Evolutionary conservation across 257 asterid genomes (phyloP).

Genomic region (Knoxia roxburghii): DNA sequence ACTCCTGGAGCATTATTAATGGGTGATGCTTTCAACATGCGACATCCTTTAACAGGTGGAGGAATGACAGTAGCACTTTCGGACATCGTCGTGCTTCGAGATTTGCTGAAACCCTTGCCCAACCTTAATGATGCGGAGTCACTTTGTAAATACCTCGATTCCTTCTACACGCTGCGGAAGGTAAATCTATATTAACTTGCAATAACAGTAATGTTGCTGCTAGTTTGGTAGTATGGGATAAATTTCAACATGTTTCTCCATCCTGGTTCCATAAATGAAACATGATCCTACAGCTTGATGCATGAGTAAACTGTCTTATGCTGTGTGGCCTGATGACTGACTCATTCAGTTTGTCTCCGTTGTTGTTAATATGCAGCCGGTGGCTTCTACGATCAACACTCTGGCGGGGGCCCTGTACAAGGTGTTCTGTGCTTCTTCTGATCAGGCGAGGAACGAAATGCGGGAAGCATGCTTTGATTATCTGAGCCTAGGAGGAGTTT

Average conservation of each 20-base stretch:
- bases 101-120: constrained; percentile 38
- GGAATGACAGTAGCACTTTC: constrained; percentile 62
- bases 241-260: background rate
- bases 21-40: constrained; percentile 62
- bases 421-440: constrained; percentile 50
- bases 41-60: constrained; percentile 59
- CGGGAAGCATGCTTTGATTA: constrained; percentile 49
- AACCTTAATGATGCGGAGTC: constrained; percentile 38
- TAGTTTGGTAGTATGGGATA: background rate
- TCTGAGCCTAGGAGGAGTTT: constrained; percentile 49
- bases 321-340: background rate
- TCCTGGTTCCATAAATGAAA: background rate
- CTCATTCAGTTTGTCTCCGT: background rate
- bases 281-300: background rate
- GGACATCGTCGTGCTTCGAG: constrained; percentile 41
- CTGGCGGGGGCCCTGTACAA: constrained; percentile 46
- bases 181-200: constrained; percentile 18
- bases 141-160: constrained; percentile 38
- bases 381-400: constrained; percentile 50
- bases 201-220: background rate
- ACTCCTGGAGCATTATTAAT: constrained; percentile 46
- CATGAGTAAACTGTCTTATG: background rate
- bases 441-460: constrained; percentile 52
- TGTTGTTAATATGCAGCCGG: constrained; percentile 33
- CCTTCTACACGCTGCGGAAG: constrained; percentile 50